phyloP scores from a whole-genome alignment of 805 yeast genomes.

The Yamadazyma ubonensis region DNA sequence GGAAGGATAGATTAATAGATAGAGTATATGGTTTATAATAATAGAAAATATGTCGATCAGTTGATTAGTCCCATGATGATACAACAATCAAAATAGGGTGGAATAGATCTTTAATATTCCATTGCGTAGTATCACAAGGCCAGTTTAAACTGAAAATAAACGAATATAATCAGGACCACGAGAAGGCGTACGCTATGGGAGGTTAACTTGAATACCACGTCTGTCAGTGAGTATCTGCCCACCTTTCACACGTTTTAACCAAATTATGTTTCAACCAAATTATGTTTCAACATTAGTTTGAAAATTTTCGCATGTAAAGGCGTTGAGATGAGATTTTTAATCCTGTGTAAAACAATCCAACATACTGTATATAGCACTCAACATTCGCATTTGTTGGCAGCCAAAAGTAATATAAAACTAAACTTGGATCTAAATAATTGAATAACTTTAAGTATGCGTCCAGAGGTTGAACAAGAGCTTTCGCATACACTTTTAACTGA shows the following conservation, averaged over 20 bases:
- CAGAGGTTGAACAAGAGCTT: conserved; percentile 96
- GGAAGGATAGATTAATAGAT: conserved; percentile 6
- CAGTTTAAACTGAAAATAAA: conserved; percentile 48
- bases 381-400: conserved; percentile 7
- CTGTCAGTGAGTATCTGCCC: not conserved
- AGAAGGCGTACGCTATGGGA: conserved; percentile 48
- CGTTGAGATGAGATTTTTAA: not conserved
- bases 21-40: not conserved
- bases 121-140: conserved; percentile 22
- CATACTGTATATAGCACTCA: conserved; percentile 7
- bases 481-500: conserved; percentile 94
- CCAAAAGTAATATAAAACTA: conserved; percentile 8
- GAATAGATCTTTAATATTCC: conserved; percentile 46
- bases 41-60: conserved; percentile 26
- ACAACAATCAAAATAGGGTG: conserved; percentile 38
- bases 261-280: too few relatives aligned
- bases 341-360: conserved; percentile 1
- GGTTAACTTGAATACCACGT: not conserved
- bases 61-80: conserved; percentile 29
- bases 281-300: too few relatives aligned
- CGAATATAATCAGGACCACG: conserved; percentile 50
- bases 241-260: not conserved
- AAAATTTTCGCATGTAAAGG: not conserved
- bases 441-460: conserved; percentile 52
- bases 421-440: not conserved